Evolutionary conservation across 140 eudicot genomes (phyloP), one percentile per base, ranked within the genome.

Genomic region (Flaveria floridana): DNA sequence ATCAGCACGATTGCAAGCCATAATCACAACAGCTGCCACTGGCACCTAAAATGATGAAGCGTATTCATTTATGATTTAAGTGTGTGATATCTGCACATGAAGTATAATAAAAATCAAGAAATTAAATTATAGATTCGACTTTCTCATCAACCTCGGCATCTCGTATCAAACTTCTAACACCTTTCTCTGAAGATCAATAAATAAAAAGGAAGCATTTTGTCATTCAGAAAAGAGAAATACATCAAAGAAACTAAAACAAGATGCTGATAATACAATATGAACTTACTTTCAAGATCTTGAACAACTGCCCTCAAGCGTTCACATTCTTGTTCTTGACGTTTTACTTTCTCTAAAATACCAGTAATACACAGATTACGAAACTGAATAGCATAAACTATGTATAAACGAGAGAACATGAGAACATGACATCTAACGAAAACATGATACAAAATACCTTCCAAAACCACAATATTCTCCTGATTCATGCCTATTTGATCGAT

Each of bases 1-100:
- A 81, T 93, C 98, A 56, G 98, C 98, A 82, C 98, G 98, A 21
- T 90, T 93, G 75, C 98, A 93, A 59, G 98, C 98, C 98, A 93
- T 93, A 18, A 93, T 83, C 52, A 93, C 98, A 72, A 93, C 91
- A 63, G 98, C 98, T 66, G 98, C 97, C 72, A 93, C 91, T 76
- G 97, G 96, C 57, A 76, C 92, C 98, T 92, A 76, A 14, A 64
- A 73, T 14, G 16, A 73, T 57, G 42, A 39, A 44, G 61, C 21
- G 8, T 21, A 68, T 47, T 12, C 72, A 67, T 42, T 48, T 61
- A 42, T 61, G 4, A 19, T 42, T 30, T 57, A 58, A 65, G 47
- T 13, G 1, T 42, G 26, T 20, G 42, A 25, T 59, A n/a, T 57
- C 4, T 41, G 9, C 28, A 57, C 19, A 76, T 18, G 19, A 39